Evolutionary conservation across 768 basidiomycete genomes (phyloP).

Genomic region (Flagelloscypha sp.): DNA sequence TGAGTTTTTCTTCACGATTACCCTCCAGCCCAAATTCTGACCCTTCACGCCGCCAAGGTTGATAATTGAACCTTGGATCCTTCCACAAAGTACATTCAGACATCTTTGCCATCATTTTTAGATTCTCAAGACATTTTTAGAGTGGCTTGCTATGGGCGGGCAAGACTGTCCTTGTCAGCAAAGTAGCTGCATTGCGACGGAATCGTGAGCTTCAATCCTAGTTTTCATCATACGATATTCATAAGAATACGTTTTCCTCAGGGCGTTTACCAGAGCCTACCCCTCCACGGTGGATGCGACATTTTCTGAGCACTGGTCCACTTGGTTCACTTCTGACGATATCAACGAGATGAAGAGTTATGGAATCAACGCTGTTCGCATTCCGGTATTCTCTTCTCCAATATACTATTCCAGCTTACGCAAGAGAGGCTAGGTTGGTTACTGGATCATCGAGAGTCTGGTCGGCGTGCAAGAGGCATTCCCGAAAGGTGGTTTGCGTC

Average conservation of each 20-base stretch:
- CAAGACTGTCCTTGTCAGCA: slow-evolving; percentile 29
- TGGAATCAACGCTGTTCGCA: slow-evolving; percentile 41
- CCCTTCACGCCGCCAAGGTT: slow-evolving; percentile 31
- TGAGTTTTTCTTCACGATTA: slow-evolving; percentile 8
- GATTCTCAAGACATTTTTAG: slow-evolving; percentile 15
- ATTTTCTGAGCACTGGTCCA: slow-evolving; percentile 38
- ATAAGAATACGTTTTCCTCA: slow-evolving; percentile 7
- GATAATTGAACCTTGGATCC: slow-evolving; percentile 45
- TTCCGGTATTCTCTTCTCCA: slow-evolving; percentile 28
- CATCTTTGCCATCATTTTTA: neutral
- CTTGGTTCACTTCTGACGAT: slow-evolving; percentile 41
- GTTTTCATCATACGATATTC: neutral
- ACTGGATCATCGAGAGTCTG: slow-evolving; percentile 44
- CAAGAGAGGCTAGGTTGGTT: slow-evolving; percentile 31
- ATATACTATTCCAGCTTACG: neutral
- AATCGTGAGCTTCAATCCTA: no score
- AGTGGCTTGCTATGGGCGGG: slow-evolving; percentile 43
- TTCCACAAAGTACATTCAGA: slow-evolving; percentile 27
- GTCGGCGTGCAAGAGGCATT: slow-evolving; percentile 37
- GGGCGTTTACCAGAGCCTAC: slow-evolving; percentile 31
- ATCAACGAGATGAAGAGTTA: slow-evolving; percentile 25
- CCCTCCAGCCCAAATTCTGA: neutral
- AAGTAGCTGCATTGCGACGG: slow-evolving; percentile 38
- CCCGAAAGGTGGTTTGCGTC: slow-evolving; percentile 38
- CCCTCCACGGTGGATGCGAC: slow-evolving; percentile 29